Evolutionary conservation across 192 early-diverging fungal genomes (phyloP).

Genomic region (Umbelopsis isabellina): DNA sequence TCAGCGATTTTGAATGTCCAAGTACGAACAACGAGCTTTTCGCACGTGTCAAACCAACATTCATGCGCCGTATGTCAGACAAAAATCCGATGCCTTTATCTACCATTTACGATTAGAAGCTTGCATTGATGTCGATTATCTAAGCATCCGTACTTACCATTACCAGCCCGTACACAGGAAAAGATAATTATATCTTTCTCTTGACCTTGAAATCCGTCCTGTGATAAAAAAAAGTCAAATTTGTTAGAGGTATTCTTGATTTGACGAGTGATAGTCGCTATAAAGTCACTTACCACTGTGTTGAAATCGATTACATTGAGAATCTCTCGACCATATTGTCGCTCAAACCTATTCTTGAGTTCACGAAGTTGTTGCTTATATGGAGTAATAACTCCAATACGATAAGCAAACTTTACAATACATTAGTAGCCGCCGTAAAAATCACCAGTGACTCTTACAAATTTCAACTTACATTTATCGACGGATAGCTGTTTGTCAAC

Average conservation of each 20-base stretch:
- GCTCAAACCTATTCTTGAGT: slow-evolving; percentile 67
- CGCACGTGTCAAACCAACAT: slow-evolving; percentile 88
- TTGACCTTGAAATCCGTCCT: slow-evolving; percentile 95
- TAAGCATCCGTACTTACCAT: slow-evolving; percentile 13
- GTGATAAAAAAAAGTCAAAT: background rate
- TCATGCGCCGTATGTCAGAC: slow-evolving; percentile 86
- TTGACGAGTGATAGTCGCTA: background rate
- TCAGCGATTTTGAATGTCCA: slow-evolving; percentile 69
- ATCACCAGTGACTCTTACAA: background rate
- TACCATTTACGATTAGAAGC: slow-evolving; percentile 1
- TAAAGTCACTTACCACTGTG: slow-evolving; percentile 61
- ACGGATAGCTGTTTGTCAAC: slow-evolving; percentile 61
- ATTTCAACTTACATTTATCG: slow-evolving; percentile 48
- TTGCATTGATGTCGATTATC: slow-evolving; percentile 24
- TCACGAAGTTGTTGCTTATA: slow-evolving; percentile 86
- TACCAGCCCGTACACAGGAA: slow-evolving; percentile 84
- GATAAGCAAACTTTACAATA: slow-evolving; percentile 58
- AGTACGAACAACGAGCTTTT: slow-evolving; percentile 82
- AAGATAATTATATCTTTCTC: slow-evolving; percentile 98
- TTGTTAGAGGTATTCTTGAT: background rate
- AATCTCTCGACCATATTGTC: slow-evolving; percentile 63
- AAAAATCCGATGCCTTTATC: slow-evolving; percentile 78
- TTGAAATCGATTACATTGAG: slow-evolving; percentile 86
- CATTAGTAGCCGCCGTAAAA: background rate
- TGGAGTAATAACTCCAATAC: slow-evolving; percentile 89